These are phyloP conservation scores for Aspergillus wentii DNA, from an alignment of 495 filamentous ascomycete genomes.

Conservation along the genomic window DNA sequence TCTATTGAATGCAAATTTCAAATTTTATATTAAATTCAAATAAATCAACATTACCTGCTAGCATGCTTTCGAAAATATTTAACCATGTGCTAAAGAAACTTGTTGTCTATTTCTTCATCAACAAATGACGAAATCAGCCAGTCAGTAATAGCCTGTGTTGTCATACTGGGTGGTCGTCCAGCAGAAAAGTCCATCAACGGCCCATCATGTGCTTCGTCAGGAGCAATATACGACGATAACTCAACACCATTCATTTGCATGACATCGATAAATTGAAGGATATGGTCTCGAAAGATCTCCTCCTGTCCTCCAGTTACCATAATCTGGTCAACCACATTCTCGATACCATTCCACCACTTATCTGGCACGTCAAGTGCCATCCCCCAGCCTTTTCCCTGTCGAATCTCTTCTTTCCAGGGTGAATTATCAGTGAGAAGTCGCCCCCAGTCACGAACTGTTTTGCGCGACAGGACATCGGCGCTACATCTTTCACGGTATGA, in stretches of 20 bases:
- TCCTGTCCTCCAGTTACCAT: constrained; percentile 16
- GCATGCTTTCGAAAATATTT: too few species aligned
- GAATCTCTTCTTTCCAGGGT: constrained; percentile 17
- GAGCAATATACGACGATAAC: constrained; percentile 8
- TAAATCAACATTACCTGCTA: too few species aligned
- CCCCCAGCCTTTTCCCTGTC: constrained; percentile 14
- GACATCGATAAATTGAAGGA: constrained; percentile 9
- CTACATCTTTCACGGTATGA: constrained; percentile 12
- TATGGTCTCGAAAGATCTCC: constrained; percentile 20
- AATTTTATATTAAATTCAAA: too few species aligned
- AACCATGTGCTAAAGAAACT: too few species aligned
- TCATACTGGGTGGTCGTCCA: constrained; percentile 4
- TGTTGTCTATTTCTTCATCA: too few species aligned
- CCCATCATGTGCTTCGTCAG: constrained; percentile 19
- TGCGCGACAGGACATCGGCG: constrained; percentile 12
- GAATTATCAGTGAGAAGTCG: constrained; percentile 9
- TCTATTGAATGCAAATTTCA: too few species aligned
- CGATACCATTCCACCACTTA: constrained; percentile 14
- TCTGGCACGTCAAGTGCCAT: constrained; percentile 20
- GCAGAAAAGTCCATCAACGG: constrained; percentile 20
- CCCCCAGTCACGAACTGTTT: constrained; percentile 12
- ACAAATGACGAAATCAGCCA: too few species aligned
- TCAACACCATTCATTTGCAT: constrained; percentile 7
- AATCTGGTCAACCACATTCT: constrained; percentile 11
- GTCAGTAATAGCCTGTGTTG: neutral